These are phyloP conservation scores for Sporisorium exsertum DNA, from an alignment of 1,284 basidiomycete species.

Conservation along the genomic window DNA sequence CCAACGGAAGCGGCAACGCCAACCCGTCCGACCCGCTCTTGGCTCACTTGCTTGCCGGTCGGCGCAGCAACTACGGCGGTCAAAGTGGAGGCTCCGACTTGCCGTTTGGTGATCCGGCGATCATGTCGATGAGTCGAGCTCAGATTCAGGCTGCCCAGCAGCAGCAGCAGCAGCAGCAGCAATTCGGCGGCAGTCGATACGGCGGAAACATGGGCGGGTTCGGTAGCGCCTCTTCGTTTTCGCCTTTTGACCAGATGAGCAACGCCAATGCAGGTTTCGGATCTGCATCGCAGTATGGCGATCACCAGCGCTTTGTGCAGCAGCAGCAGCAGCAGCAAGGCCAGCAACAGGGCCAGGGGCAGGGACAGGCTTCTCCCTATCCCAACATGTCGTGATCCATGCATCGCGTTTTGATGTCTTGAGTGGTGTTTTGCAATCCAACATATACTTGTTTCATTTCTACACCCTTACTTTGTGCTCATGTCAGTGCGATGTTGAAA, in stretches of 20 bases:
- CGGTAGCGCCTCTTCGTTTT: slow-evolving; percentile 34
- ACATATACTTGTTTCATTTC: slow-evolving; percentile 2
- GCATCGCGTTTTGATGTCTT: neutral
- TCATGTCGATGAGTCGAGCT: slow-evolving; percentile 59
- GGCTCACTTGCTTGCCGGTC: slow-evolving; percentile 62
- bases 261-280: slow-evolving; percentile 33
- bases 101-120: slow-evolving; percentile 58
- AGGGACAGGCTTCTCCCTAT: slow-evolving; percentile 26
- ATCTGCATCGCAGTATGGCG: slow-evolving; percentile 29
- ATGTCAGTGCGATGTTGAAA: neutral
- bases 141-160: slow-evolving; percentile 55
- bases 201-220: slow-evolving; percentile 32
- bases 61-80: slow-evolving; percentile 32
- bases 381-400: slow-evolving; percentile 31
- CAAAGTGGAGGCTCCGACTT: slow-evolving; percentile 35
- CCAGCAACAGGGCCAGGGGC: slow-evolving; percentile 26
- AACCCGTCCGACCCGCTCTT: slow-evolving; percentile 58
- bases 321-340: slow-evolving; percentile 34
- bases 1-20: slow-evolving; percentile 31
- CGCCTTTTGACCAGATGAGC: slow-evolving; percentile 43
- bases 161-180: slow-evolving; percentile 52
- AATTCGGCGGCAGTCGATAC: slow-evolving; percentile 44
- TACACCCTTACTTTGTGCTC: neutral
- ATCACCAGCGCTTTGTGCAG: slow-evolving; percentile 44
- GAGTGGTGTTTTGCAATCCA: slow-evolving; percentile 4